These are phyloP conservation scores for Teratosphaeria destructans DNA, from an alignment of 2,329 filamentous ascomycete species.

Conservation along the genomic window DNA sequence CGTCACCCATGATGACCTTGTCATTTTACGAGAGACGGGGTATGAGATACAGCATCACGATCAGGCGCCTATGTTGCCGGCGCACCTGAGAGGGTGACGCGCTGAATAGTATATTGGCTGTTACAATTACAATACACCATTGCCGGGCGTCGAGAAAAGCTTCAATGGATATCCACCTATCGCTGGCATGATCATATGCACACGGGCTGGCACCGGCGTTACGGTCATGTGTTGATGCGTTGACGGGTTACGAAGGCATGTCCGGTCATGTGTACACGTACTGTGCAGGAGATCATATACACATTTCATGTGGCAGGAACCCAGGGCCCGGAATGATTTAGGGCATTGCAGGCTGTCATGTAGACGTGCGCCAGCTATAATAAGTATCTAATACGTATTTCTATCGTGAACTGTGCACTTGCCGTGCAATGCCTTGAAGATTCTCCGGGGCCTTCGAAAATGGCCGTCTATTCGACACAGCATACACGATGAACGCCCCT, in stretches of 20 bases:
- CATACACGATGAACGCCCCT: neutral
- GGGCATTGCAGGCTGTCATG: neutral
- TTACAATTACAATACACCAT: neutral
- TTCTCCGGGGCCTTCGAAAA: neutral
- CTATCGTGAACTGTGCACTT: neutral
- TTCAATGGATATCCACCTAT: neutral
- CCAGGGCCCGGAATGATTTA: neutral
- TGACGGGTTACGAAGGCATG: neutral
- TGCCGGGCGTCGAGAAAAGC: neutral
- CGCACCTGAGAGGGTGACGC: neutral
- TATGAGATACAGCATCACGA: conserved; percentile 16
- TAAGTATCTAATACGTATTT: neutral
- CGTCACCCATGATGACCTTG: conserved; percentile 14
- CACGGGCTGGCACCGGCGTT: neutral
- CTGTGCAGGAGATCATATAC: neutral
- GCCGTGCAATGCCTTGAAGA: too few relatives aligned
- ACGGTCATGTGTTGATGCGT: neutral
- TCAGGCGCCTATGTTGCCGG: conserved; percentile 11
- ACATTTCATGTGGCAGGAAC: neutral
- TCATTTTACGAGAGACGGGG: conserved; percentile 18
- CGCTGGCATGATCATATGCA: neutral
- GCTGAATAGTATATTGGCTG: neutral
- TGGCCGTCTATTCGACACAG: neutral
- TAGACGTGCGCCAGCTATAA: neutral
- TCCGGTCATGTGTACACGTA: neutral